A percentile compares a stretch with the other conserved stretches of the same genome.
Evolutionary conservation across 805 yeast genomes (phyloP).

Genomic region (Nakazawaea ambrosiae): DNA sequence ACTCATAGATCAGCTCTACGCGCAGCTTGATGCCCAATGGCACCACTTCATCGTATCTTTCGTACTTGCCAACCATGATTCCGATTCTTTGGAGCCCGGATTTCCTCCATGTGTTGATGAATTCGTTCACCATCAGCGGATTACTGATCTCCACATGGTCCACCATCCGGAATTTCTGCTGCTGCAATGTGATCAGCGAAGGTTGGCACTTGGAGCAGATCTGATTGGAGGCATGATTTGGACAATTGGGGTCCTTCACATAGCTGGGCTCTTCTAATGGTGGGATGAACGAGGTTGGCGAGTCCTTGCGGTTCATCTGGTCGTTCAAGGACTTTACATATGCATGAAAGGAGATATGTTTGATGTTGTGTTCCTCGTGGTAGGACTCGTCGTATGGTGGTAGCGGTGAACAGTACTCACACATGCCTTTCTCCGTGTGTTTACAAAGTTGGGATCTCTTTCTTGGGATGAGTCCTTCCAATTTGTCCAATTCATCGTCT

Average conservation of each 20-base stretch:
- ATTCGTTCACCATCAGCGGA: slow-evolving; percentile 65
- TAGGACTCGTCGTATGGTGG: slow-evolving; percentile 91
- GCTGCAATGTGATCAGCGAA: slow-evolving; percentile 85
- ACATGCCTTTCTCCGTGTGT: slow-evolving; percentile 94
- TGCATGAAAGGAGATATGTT: slow-evolving; percentile 85
- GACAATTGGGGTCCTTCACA: slow-evolving; percentile 57
- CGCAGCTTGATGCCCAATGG: slow-evolving; percentile 93
- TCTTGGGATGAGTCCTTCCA: slow-evolving; percentile 69
- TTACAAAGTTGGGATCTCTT: slow-evolving; percentile 58
- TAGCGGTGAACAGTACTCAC: slow-evolving; percentile 92
- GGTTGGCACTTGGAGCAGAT: slow-evolving; percentile 97
- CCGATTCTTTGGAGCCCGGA: slow-evolving; percentile 88
- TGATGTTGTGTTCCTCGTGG: slow-evolving; percentile 67
- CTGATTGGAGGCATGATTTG: slow-evolving; percentile 86
- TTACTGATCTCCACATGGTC: slow-evolving; percentile 92
- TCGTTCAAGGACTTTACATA: slow-evolving; percentile 68
- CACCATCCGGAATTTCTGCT: slow-evolving; percentile 89
- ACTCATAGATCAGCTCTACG: slow-evolving; percentile 91
- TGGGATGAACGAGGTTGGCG: slow-evolving; percentile 63
- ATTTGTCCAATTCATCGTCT: slow-evolving; percentile 58
- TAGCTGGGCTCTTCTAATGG: slow-evolving; percentile 73
- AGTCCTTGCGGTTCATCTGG: slow-evolving; percentile 50
- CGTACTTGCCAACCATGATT: slow-evolving; percentile 75
- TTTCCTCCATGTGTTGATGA: slow-evolving; percentile 88
- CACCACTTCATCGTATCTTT: slow-evolving; percentile 68